Evolutionary conservation across 1,284 basidiomycete species (phyloP), one percentile per base, ranked within the genome.

Genomic region (Erythrobasidium hasegawianum): DNA sequence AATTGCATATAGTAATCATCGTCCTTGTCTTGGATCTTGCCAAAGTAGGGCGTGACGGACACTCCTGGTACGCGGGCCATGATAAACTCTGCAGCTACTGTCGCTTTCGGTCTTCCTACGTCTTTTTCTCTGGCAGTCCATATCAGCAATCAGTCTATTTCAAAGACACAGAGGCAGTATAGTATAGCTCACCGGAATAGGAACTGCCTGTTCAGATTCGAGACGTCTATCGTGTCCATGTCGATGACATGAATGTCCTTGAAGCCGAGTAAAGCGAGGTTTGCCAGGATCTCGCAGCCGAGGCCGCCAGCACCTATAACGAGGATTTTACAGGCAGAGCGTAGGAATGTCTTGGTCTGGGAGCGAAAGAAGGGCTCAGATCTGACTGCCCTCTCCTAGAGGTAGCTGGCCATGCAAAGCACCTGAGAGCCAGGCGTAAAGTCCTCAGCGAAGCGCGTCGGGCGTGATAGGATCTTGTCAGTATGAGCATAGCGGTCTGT

Each of bases 151-250:
- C 5, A 33, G n/a, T n/a, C n/a, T n/a, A n/a, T n/a, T 33, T 4
- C 4, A 33, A 11, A 4, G 33, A 33, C 11, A 33, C 11, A 33
- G 33, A 33, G 33, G 33, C 5, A 33, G 4, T 26, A 45, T n/a
- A 1, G 43, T 5, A 8, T 16, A n/a, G 18, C 82, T 60, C 72
- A 91, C 93, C 95, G 84, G 81, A 99, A 99, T 50, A 99, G 81
- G 78, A 98, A 99, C 78, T 99, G 96, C 52, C 96, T 85, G 79
- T 99, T 99, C 72, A 99, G 82, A 76, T 99, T 99, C 74, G 92
- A 96, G 74, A 98, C 90, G 78, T 99, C 96, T 77, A 98, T 99
- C 3, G 95, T 97, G 81, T 99, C 96, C 95, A 99, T 98, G 81
- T 99, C 96, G 76, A 99, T 98, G 72, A 99, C 93, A 81, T 98